A percentile compares a stretch with the other conserved stretches of the same genome.
phyloP scores from a whole-genome alignment of 345 rosid species.

The Turritis glabra region DNA sequence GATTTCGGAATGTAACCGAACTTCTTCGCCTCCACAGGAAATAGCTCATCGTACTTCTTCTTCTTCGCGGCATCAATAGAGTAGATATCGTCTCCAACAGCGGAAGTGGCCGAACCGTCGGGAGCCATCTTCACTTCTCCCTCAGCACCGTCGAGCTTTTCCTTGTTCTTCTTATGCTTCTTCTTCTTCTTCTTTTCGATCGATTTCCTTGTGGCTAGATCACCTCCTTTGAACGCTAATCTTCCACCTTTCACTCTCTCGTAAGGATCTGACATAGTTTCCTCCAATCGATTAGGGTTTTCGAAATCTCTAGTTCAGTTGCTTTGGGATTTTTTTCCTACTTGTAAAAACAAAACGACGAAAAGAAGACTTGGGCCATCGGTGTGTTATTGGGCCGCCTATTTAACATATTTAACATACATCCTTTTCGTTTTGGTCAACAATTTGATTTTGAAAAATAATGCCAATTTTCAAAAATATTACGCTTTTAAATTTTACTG shows the following conservation, averaged over 20 bases:
- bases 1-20: slow-evolving; percentile 72
- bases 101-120: slow-evolving; percentile 18
- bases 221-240: slow-evolving; percentile 78
- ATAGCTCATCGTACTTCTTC: slow-evolving; percentile 80
- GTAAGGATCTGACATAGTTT: slow-evolving; percentile 69
- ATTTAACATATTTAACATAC: background rate
- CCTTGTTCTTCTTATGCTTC: slow-evolving; percentile 55
- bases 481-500: too few relatives aligned
- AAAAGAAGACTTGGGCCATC: background rate
- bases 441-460: too few relatives aligned
- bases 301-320: background rate
- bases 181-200: slow-evolving; percentile 65
- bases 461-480: too few relatives aligned
- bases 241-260: slow-evolving; percentile 70
- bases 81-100: slow-evolving; percentile 48
- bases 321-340: background rate
- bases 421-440: too few relatives aligned
- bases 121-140: slow-evolving; percentile 31
- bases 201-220: slow-evolving; percentile 60
- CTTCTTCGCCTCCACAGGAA: slow-evolving; percentile 85
- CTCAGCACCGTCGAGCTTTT: slow-evolving; percentile 17
- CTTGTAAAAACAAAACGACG: background rate
- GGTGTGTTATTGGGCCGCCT: background rate
- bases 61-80: slow-evolving; percentile 87
- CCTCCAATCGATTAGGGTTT: slow-evolving; percentile 29